Conservation (phyloP, 2,329 filamentous ascomycete genomes). For the Neonectria magnoliae region DNA sequence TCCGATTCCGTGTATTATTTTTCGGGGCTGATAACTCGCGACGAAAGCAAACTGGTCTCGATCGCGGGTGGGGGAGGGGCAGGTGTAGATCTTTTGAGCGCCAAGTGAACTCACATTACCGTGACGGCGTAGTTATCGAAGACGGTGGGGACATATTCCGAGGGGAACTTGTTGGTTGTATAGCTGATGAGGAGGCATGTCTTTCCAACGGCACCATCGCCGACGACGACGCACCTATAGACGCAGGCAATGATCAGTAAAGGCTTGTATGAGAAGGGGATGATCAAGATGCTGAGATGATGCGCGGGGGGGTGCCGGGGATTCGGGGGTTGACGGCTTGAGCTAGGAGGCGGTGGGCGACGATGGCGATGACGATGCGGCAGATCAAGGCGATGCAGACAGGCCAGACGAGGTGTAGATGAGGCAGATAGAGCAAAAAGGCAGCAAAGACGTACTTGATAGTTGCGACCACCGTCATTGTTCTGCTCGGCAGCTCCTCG, state of each 20-base stretch:
- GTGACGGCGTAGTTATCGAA: conserved; percentile 99
- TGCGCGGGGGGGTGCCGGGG: conserved; percentile 27
- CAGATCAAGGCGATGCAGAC: conserved; percentile 3
- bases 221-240: conserved; percentile 93
- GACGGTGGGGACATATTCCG: conserved; percentile 98
- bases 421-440: neutral
- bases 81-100: conserved; percentile 28
- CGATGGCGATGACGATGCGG: neutral
- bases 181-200: conserved; percentile 99
- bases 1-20: conserved; percentile 1
- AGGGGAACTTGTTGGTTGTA: conserved; percentile 99
- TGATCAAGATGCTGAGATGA: conserved; percentile 19
- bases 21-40: conserved; percentile 7
- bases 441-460: conserved; percentile 64
- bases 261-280: neutral
- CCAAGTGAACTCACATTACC: conserved; percentile 83
- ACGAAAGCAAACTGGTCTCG: conserved; percentile 17
- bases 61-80: conserved; percentile 29
- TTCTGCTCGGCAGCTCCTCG: conserved; percentile 51
- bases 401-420: conserved; percentile 13
- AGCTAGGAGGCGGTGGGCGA: conserved; percentile 13
- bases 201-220: conserved; percentile 99
- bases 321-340: conserved; percentile 3
- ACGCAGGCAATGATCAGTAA: conserved; percentile 35
- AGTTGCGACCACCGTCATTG: conserved; percentile 70